Conservation (phyloP, 2,329 filamentous ascomycete genomes). For the Alternaria gansuensis region DNA sequence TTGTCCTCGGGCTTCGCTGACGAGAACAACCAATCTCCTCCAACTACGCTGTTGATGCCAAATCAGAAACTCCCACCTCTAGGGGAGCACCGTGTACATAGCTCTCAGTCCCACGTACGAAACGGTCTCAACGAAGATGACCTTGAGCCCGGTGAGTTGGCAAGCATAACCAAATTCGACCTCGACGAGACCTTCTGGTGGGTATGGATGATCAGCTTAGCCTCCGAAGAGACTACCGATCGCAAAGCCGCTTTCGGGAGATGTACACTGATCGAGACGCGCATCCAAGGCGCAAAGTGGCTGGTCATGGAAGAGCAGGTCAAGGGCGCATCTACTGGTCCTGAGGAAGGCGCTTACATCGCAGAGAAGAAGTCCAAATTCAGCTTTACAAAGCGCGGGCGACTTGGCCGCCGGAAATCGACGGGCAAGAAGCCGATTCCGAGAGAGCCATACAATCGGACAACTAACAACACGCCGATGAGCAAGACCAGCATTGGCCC, state of each 20-base stretch:
- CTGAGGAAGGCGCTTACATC: constrained; percentile 85
- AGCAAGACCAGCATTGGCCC: constrained; percentile 88
- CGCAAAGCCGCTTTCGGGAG: constrained; percentile 94
- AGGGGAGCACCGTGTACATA: constrained; percentile 74
- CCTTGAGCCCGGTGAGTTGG: constrained; percentile 90
- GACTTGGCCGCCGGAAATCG: constrained; percentile 65
- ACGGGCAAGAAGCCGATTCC: constrained; percentile 54
- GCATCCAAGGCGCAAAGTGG: constrained; percentile 83
- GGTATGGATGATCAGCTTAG: constrained; percentile 98
- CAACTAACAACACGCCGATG: constrained; percentile 60
- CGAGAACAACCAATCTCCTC: constrained; percentile 69
- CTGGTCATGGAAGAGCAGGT: constrained; percentile 96
- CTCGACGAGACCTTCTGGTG: constrained; percentile 98
- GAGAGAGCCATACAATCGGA: constrained; percentile 63
- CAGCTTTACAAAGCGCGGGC: constrained; percentile 78
- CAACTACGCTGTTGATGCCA: constrained; percentile 78
- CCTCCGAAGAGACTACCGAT: constrained; percentile 83
- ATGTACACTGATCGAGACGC: constrained; percentile 90
- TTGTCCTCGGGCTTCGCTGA: constrained; percentile 92
- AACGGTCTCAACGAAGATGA: constrained; percentile 72
- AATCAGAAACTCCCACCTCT: constrained; percentile 94
- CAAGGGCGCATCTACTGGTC: constrained; percentile 87
- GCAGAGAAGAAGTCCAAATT: constrained; percentile 96
- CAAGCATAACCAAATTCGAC: constrained; percentile 85
- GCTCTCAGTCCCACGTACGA: constrained; percentile 79